phyloP scores from a whole-genome alignment of 495 filamentous ascomycete species.

The Talaromyces ruber region DNA sequence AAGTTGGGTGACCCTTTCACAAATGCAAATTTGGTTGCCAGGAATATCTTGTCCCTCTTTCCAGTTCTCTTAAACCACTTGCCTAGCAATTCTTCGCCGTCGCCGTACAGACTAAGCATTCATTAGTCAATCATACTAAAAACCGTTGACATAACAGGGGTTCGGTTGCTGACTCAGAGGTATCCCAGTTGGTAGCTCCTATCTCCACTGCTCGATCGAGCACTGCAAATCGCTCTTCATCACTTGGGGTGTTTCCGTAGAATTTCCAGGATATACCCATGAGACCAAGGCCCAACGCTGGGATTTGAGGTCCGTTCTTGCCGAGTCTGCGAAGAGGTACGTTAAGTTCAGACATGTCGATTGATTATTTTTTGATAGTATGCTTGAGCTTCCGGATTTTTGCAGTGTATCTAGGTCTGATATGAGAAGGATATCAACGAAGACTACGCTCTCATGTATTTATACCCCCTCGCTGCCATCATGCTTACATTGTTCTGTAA shows the following conservation, averaged over 20 bases:
- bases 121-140: not conserved
- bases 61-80: slow-evolving; percentile 47
- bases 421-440: not conserved
- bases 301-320: slow-evolving; percentile 41
- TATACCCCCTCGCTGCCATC: not conserved
- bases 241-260: slow-evolving; percentile 28
- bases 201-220: slow-evolving; percentile 41
- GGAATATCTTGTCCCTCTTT: slow-evolving; percentile 45
- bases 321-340: slow-evolving; percentile 24
- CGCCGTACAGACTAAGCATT: slow-evolving; percentile 8
- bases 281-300: slow-evolving; percentile 45
- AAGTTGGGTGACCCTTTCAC: slow-evolving; percentile 13
- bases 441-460: not conserved
- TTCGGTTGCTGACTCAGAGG: slow-evolving; percentile 11
- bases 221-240: slow-evolving; percentile 40
- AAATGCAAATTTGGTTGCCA: slow-evolving; percentile 45
- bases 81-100: slow-evolving; percentile 45
- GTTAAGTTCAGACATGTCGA: not conserved
- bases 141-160: not conserved
- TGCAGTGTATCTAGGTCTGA: not conserved
- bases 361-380: not conserved
- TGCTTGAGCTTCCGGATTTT: not conserved
- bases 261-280: slow-evolving; percentile 38
- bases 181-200: slow-evolving; percentile 29
- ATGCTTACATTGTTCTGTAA: no score